Percentiles rank a stretch among this genome's conserved stretches.
Conservation (phyloP, 2,329 filamentous ascomycete species). For the Fusarium drepaniforme region DNA sequence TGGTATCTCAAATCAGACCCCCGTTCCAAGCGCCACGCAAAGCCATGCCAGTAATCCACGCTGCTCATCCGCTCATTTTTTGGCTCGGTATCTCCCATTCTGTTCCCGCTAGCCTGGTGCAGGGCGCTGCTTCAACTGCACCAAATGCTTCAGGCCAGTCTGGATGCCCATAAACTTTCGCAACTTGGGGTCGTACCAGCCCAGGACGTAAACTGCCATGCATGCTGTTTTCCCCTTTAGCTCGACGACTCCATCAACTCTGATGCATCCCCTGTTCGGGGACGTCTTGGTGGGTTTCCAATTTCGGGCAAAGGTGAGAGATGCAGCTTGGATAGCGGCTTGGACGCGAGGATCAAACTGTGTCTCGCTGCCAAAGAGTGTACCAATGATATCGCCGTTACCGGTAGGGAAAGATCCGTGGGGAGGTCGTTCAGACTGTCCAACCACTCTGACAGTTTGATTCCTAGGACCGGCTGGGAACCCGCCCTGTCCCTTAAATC, state of each 20-base stretch:
- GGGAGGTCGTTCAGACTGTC: conserved; percentile 41
- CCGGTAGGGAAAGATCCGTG: conserved; percentile 41
- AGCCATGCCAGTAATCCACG: conserved; percentile 28
- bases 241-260: conserved; percentile 67
- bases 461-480: conserved; percentile 37
- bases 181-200: conserved; percentile 69
- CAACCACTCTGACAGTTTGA: conserved; percentile 41
- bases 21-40: conserved; percentile 44
- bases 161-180: conserved; percentile 57
- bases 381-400: conserved; percentile 41
- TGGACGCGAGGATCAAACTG: conserved; percentile 52
- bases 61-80: not conserved
- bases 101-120: conserved; percentile 43
- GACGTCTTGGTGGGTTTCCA: conserved; percentile 59
- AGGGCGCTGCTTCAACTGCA: conserved; percentile 56
- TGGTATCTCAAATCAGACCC: conserved; percentile 46
- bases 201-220: conserved; percentile 64
- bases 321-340: conserved; percentile 48
- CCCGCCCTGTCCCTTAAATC: conserved; percentile 42
- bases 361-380: conserved; percentile 44
- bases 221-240: conserved; percentile 59
- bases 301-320: conserved; percentile 55
- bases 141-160: conserved; percentile 57
- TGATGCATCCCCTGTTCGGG: conserved; percentile 64
- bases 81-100: not conserved